These are phyloP conservation scores for Medicago lupulina DNA, from an alignment of 306 rosid genomes.

Conservation along the genomic window DNA sequence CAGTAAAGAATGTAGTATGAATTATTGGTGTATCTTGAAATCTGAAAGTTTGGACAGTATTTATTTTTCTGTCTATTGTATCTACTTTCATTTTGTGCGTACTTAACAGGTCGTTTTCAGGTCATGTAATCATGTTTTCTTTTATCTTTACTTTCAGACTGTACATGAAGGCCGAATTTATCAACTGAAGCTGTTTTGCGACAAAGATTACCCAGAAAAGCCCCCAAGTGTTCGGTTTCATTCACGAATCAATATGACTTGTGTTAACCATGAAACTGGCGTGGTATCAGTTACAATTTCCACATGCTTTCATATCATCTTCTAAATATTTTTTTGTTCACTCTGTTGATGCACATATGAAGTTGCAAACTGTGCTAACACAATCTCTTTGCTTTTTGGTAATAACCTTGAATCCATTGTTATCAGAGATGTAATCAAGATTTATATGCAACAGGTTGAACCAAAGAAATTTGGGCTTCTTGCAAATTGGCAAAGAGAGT, in stretches of 20 bases:
- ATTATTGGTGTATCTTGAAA: background rate
- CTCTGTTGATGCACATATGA: conserved; percentile 26
- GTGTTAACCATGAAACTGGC: conserved; percentile 99
- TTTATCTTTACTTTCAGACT: conserved; percentile 54
- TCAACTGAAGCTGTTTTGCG: conserved; percentile 98
- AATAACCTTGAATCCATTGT: conserved; percentile 2
- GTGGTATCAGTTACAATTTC: conserved; percentile 67
- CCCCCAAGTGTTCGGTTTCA: conserved; percentile 98
- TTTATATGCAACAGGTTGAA: conserved; percentile 74
- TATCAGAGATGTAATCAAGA: conserved; percentile 19
- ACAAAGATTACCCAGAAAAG: conserved; percentile 99
- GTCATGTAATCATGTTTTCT: conserved; percentile 35
- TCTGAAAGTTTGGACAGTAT: background rate
- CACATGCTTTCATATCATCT: conserved; percentile 34
- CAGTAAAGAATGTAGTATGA: conserved; percentile 8
- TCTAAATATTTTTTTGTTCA: conserved; percentile 6
- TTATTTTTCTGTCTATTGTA: background rate
- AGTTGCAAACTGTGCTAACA: conserved; percentile 14
- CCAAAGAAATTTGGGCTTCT: conserved; percentile 92
- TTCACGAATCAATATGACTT: conserved; percentile 95
- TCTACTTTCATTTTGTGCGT: conserved; percentile 17
- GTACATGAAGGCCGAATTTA: conserved; percentile 99
- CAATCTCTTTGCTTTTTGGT: conserved; percentile 3
- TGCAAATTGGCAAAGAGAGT: conserved; percentile 97
- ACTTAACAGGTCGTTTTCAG: conserved; percentile 31